Conservation (phyloP, 2,329 filamentous ascomycete genomes). For the Hortaea sp. region DNA sequence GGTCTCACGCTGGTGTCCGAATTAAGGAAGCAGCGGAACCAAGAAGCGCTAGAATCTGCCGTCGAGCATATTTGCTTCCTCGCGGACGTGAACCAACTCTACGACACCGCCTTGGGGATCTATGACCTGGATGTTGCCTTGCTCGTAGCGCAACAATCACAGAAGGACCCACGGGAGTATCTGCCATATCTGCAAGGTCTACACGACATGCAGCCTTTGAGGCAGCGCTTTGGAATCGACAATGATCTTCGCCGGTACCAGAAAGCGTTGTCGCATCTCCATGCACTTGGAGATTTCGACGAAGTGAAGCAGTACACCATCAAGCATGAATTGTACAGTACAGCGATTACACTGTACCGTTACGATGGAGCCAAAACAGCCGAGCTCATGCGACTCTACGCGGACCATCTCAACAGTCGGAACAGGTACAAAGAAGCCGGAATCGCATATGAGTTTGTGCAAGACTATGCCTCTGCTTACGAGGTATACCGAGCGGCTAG, state of each 20-base stretch:
- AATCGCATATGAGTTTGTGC: slow-evolving; percentile 76
- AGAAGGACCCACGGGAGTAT: slow-evolving; percentile 91
- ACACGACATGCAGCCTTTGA: slow-evolving; percentile 59
- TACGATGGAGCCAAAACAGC: slow-evolving; percentile 62
- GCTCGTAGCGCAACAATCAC: slow-evolving; percentile 87
- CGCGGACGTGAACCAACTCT: slow-evolving; percentile 83
- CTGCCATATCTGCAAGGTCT: slow-evolving; percentile 86
- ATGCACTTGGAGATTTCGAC: slow-evolving; percentile 62
- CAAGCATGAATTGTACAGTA: slow-evolving; percentile 69
- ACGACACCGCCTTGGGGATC: slow-evolving; percentile 78
- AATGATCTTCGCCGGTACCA: slow-evolving; percentile 66
- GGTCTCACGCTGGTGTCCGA: slow-evolving; percentile 70
- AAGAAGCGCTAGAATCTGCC: slow-evolving; percentile 71
- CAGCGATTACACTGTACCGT: slow-evolving; percentile 70
- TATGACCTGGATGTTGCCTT: slow-evolving; percentile 87
- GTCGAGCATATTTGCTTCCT: slow-evolving; percentile 97
- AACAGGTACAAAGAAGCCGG: slow-evolving; percentile 80
- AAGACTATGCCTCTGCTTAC: slow-evolving; percentile 63
- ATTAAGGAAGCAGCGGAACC: slow-evolving; percentile 51
- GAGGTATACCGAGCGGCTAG: slow-evolving; percentile 76
- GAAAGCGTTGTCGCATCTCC: slow-evolving; percentile 71
- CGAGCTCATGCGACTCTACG: slow-evolving; percentile 67
- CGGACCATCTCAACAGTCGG: slow-evolving; percentile 60
- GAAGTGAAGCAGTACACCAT: slow-evolving; percentile 69
- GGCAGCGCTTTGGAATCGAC: slow-evolving; percentile 76